Conservation (phyloP, 352 stramenopile species). For the Pythium aristosporum region DNA sequence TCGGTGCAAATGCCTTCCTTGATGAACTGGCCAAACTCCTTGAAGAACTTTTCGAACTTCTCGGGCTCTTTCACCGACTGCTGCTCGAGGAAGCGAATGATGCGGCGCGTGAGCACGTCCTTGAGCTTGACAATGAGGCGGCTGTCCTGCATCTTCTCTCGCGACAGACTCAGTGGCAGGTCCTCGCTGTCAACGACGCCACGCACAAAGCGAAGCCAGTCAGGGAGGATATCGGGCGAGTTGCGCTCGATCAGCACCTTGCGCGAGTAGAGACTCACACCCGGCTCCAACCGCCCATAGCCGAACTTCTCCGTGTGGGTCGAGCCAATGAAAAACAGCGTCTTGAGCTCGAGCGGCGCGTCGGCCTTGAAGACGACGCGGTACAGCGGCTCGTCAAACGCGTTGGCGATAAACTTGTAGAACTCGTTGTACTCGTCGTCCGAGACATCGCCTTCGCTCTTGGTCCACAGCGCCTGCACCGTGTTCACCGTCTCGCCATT, state of each 20-base stretch:
- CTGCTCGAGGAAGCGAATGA: conserved; percentile 40
- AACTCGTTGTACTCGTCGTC: conserved; percentile 98
- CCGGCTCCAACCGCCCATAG: conserved; percentile 84
- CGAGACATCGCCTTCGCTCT: conserved; percentile 93
- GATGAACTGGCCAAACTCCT: conserved; percentile 97
- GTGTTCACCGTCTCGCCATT: conserved; percentile 98
- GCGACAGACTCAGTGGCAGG: conserved; percentile 97
- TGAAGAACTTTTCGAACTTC: conserved; percentile 98
- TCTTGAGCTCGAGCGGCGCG: conserved; percentile 98
- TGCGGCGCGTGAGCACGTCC: conserved; percentile 59
- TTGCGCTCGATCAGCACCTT: conserved; percentile 99
- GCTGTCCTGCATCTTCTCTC: conserved; percentile 99
- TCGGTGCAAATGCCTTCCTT: conserved; percentile 98
- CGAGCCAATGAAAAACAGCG: conserved; percentile 96
- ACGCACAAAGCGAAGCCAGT: conserved; percentile 95
- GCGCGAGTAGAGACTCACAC: conserved; percentile 97
- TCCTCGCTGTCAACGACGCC: conserved; percentile 97
- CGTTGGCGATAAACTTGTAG: conserved; percentile 97
- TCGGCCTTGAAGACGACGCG: conserved; percentile 97
- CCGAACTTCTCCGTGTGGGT: conserved; percentile 98
- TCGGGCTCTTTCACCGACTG: conserved; percentile 92
- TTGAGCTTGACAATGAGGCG: conserved; percentile 95
- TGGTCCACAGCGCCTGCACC: conserved; percentile 97
- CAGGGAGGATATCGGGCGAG: conserved; percentile 95
- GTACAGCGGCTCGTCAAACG: conserved; percentile 93